Conservation (phyloP, 345 rosid species). For the Cardamine chenopodiifolia region DNA sequence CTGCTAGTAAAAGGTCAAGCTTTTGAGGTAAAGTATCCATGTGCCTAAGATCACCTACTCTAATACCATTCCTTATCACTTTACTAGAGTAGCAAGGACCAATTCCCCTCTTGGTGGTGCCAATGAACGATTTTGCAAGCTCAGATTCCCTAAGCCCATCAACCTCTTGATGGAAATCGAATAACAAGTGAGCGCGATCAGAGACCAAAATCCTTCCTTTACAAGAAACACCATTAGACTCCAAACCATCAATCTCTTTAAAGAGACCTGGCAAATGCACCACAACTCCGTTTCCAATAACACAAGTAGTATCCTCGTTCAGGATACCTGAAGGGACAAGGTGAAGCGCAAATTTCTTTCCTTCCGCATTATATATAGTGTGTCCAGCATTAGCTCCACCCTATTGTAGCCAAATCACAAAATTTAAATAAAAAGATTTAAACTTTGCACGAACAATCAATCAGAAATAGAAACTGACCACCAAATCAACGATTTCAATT, state of each 20-base stretch:
- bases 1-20: conserved; percentile 73
- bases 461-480: neutral
- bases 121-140: conserved; percentile 89
- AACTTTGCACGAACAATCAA: conserved; percentile 1
- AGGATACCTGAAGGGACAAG: conserved; percentile 95
- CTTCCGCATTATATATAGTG: conserved; percentile 91
- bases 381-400: conserved; percentile 99
- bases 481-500: neutral
- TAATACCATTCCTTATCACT: conserved; percentile 79
- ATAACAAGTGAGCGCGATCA: conserved; percentile 86
- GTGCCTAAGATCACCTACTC: conserved; percentile 89
- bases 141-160: conserved; percentile 90
- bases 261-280: conserved; percentile 88
- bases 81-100: conserved; percentile 94
- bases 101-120: conserved; percentile 93
- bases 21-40: conserved; percentile 94
- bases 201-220: conserved; percentile 91
- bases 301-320: conserved; percentile 83
- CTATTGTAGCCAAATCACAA: conserved; percentile 43
- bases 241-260: conserved; percentile 82
- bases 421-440: neutral
- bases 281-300: conserved; percentile 95
- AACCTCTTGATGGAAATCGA: conserved; percentile 90
- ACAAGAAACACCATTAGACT: conserved; percentile 80
- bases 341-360: conserved; percentile 94